Evolutionary conservation across 306 rosid species (phyloP), one percentile per base, ranked within the genome.

Genomic region (Delonix regia): DNA sequence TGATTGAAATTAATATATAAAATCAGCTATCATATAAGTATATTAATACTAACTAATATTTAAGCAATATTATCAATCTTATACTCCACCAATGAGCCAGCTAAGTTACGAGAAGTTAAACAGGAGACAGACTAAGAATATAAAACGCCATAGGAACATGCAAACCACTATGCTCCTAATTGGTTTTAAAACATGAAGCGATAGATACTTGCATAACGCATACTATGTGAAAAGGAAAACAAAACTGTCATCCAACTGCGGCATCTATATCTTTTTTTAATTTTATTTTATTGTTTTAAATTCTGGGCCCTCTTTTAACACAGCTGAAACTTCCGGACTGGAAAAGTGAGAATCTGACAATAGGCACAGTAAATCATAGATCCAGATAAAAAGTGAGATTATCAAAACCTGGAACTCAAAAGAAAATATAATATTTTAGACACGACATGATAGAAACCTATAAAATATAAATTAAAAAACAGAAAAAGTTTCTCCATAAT

Each of bases 181-280:
- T 16, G 41, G 21, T 6, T n/a, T n/a, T n/a, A 55, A 38, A 9
- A 59, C 16, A 16, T 6, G 41, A 19, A 53, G 53, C 18, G 27
- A 36, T 16, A 55, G 4, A 59, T 42, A n/a, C 4, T 10, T 59
- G 56, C 45, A 22, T 15, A 7, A 18, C 44, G 56, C 45, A 22
- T 15, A 7, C 12, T n/a, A 69, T 6, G 38, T 41, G 59, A 55
- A 65, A 66, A 39, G 67, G 74, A 52, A 51, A 66, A 44, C 9
- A 8, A 66, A 65, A 65, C 49, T 65, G 71, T 39, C 48, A 34
- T 48, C 69, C 48, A 36, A 64, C 67, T 15, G 21, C 67, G 15
- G 13, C 70, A 18, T 10, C 9, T 5, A 38, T 21, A 2, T 21
- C 28, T 14, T 53, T 4, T 53, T 53, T 9, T 53, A n/a, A n/a